Conservation (phyloP, 2,329 filamentous ascomycete species). For the Aspergillus awamori region DNA sequence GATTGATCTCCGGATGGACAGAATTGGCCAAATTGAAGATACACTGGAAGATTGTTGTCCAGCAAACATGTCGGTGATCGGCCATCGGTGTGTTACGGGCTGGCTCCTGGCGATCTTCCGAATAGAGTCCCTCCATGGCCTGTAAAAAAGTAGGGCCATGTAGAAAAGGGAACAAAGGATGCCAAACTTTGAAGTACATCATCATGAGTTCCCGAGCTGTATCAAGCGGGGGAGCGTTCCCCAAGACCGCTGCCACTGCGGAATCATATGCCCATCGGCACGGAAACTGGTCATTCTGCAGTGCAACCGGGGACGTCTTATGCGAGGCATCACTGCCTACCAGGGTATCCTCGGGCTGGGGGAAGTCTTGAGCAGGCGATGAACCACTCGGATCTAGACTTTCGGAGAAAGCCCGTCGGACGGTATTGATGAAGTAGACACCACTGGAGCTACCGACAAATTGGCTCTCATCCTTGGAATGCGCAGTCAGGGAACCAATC, state of each 20-base stretch:
- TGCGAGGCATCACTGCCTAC: constrained; percentile 31
- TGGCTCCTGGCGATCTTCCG: constrained; percentile 10
- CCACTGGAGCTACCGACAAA: constrained; percentile 58
- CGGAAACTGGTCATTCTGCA: constrained; percentile 16
- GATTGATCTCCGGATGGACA: constrained; percentile 34
- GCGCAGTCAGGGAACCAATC: constrained; percentile 47
- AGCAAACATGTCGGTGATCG: constrained; percentile 31
- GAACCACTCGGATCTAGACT: constrained; percentile 29
- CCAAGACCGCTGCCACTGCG: constrained; percentile 28
- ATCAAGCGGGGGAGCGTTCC: constrained; percentile 32
- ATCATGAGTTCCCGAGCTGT: constrained; percentile 49
- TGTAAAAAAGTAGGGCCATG: constrained; percentile 55
- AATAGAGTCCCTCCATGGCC: constrained; percentile 50
- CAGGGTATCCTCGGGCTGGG: constrained; percentile 34
- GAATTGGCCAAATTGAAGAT: constrained; percentile 54
- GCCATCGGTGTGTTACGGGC: not conserved
- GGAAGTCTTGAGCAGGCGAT: constrained; percentile 28
- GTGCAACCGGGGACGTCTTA: constrained; percentile 10
- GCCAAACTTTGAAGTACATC: constrained; percentile 56
- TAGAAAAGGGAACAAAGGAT: constrained; percentile 56
- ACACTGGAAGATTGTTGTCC: constrained; percentile 52
- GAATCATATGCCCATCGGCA: constrained; percentile 35
- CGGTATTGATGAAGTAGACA: constrained; percentile 59
- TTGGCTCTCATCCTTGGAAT: constrained; percentile 50
- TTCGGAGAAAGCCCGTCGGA: constrained; percentile 54